Conservation (phyloP, 768 basidiomycete species). For the Xanthoconium stramineum region DNA sequence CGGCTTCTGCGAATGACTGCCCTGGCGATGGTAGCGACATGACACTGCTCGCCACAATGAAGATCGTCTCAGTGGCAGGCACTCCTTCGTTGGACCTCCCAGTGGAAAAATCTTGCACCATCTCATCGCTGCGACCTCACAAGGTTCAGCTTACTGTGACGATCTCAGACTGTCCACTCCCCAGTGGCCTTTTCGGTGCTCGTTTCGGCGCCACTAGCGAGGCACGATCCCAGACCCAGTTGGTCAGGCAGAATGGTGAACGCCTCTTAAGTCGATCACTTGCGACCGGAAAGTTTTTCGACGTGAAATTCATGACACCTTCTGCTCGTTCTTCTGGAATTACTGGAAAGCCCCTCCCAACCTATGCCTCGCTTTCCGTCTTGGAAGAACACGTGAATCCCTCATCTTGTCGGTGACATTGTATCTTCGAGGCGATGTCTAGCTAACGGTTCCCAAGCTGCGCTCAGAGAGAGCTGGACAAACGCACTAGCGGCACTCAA, state of each 20-base stretch:
- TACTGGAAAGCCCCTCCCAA: not conserved
- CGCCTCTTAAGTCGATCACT: slow-evolving; percentile 12
- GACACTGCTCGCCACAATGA: slow-evolving; percentile 1
- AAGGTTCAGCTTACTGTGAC: slow-evolving; percentile 13
- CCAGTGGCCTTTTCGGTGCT: slow-evolving; percentile 13
- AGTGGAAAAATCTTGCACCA: not conserved
- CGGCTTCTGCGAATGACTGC: too few relatives aligned
- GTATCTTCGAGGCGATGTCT: not conserved
- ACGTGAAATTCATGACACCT: slow-evolving; percentile 18
- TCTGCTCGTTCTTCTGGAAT: not conserved
- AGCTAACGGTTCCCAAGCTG: slow-evolving; percentile 10
- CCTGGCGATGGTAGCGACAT: not conserved
- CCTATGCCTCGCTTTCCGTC: slow-evolving; percentile 16
- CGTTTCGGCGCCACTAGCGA: not conserved
- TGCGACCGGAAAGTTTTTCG: slow-evolving; percentile 16
- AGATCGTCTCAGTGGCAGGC: not conserved
- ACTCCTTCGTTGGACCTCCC: not conserved
- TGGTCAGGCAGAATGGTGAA: slow-evolving; percentile 6
- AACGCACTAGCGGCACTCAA: not conserved
- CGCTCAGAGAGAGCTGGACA: slow-evolving; percentile 9
- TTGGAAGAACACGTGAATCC: slow-evolving; percentile 6
- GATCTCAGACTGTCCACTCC: slow-evolving; percentile 14
- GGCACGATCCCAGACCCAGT: not conserved
- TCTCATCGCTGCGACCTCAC: not conserved
- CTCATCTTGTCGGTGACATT: slow-evolving; percentile 7